These are phyloP conservation scores for Penicillium ochrochloron DNA, from an alignment of 495 filamentous ascomycete genomes.

Conservation along the genomic window DNA sequence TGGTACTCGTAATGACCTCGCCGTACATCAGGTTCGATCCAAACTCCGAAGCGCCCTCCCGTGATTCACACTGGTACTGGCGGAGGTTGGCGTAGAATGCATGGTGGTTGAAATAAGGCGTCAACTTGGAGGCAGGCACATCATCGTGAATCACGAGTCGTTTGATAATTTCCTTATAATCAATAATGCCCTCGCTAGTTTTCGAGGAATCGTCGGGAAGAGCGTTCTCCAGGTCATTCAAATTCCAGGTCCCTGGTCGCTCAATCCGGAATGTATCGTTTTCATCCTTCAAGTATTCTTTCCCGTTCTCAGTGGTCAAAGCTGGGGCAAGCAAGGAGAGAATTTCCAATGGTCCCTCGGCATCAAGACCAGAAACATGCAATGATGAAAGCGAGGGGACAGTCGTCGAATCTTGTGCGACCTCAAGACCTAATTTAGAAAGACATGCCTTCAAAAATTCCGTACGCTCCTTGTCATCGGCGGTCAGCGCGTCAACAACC, in stretches of 20 bases:
- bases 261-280: slow-evolving; percentile 85
- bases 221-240: slow-evolving; percentile 56
- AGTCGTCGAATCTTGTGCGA: slow-evolving; percentile 67
- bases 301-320: slow-evolving; percentile 64
- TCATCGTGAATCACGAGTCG: slow-evolving; percentile 68
- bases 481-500: slow-evolving; percentile 68
- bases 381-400: slow-evolving; percentile 84
- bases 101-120: slow-evolving; percentile 87
- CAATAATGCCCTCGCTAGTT: slow-evolving; percentile 63
- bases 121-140: slow-evolving; percentile 74
- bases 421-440: slow-evolving; percentile 77
- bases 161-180: slow-evolving; percentile 78
- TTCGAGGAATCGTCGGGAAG: slow-evolving; percentile 42
- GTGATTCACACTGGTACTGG: slow-evolving; percentile 63
- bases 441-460: slow-evolving; percentile 84
- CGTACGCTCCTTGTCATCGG: slow-evolving; percentile 70
- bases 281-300: slow-evolving; percentile 81
- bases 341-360: slow-evolving; percentile 67
- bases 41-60: slow-evolving; percentile 64
- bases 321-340: slow-evolving; percentile 68
- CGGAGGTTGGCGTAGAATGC: slow-evolving; percentile 75
- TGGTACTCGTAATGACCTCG: slow-evolving; percentile 92
- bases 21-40: slow-evolving; percentile 84
- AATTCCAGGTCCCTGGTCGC: slow-evolving; percentile 64
- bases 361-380: slow-evolving; percentile 76